These are phyloP conservation scores for Hypoxylon sp. DNA, from an alignment of 2,329 filamentous ascomycete species.

Conservation along the genomic window DNA sequence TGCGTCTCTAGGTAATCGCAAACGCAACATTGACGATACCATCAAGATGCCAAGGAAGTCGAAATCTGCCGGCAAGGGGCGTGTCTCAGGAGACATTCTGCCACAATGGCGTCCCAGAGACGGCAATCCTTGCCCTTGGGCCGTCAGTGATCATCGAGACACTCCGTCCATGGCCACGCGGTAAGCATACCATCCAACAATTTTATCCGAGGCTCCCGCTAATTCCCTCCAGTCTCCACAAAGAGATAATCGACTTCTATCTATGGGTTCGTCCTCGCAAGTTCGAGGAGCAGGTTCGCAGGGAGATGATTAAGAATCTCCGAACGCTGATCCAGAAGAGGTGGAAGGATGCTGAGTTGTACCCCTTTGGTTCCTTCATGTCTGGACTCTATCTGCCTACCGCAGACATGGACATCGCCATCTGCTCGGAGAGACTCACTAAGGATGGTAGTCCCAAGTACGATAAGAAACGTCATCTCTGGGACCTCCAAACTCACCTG, in stretches of 20 bases:
- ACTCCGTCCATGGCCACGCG: conserved; percentile 69
- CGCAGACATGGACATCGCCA: conserved; percentile 94
- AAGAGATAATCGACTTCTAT: conserved; percentile 92
- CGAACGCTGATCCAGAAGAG: conserved; percentile 69
- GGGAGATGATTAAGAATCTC: conserved; percentile 79
- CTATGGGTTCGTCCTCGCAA: conserved; percentile 82
- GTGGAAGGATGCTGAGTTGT: conserved; percentile 74
- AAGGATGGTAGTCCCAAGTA: conserved; percentile 65
- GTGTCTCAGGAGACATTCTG: conserved; percentile 65
- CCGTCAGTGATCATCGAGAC: conserved; percentile 67
- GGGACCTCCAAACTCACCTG: conserved; percentile 74
- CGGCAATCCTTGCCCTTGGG: conserved; percentile 75
- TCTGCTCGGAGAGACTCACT: conserved; percentile 74
- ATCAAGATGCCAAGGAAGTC: conserved; percentile 72
- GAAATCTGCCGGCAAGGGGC: conserved; percentile 67
- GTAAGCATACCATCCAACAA: conserved; percentile 57
- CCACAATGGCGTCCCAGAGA: conserved; percentile 66
- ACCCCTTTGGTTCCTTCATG: conserved; percentile 93
- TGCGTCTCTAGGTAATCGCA: conserved; percentile 73
- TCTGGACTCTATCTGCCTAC: conserved; percentile 80
- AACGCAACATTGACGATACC: conserved; percentile 80
- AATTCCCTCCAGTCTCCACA: conserved; percentile 76
- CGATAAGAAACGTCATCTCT: conserved; percentile 70
- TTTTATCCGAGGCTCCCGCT: conserved; percentile 11
- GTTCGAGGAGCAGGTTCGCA: conserved; percentile 83